Base-by-base conservation (phyloP, 2,329 filamentous ascomycete genomes). In the Diaporthe ampelina region DNA sequence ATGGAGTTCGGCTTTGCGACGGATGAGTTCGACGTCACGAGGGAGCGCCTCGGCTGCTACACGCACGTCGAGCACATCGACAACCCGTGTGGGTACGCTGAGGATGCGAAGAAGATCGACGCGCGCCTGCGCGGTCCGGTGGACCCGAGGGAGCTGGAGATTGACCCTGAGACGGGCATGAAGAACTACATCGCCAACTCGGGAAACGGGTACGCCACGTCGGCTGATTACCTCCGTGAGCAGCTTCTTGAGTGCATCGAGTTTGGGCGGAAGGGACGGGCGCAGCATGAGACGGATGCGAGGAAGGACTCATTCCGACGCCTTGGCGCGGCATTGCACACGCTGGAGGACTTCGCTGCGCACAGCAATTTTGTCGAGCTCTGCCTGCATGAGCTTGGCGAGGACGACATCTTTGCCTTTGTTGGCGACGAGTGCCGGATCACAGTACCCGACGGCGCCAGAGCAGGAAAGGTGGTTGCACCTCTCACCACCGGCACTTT, bases 1-100 rank as follows among this genome's bases (percentile, higher is more conserved):
- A 87, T 90, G 84, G 85, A 84, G 58, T 90, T 90, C 77, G 88
- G 88, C 24, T 90, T 89, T 78, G 88, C 87, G 11, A 90, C 88
- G 21, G 85, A 83, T 70, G 88, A 90, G 76, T 90, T 90, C 75
- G 88, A 90, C 77, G 88, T 90, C 57, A 90, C 88, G 0, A 80
- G 84, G 5, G 87, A 89, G 52, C 81, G 88, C 50, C 82, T 90
- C 10, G 88, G 88, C 43, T 81, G 81, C 73, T 86, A 86, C 75
- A 79, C 86, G 43, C 87, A 88, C 21, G 86, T 88, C 74, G 88
- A 90, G 78, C 88, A 90, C 76, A 88, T 89, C 67, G 87, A 87
- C 78, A 88, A 87, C 72, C 85, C 85, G 3, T 84, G 81, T 9
- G 80, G 80, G 9, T 81, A 81, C 52, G 65, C 65, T 2, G 77